Percentiles rank a stretch among this genome's conserved stretches.
These are phyloP conservation scores for Lactarius quietus DNA, from an alignment of 768 basidiomycete genomes.

Conservation along the genomic window DNA sequence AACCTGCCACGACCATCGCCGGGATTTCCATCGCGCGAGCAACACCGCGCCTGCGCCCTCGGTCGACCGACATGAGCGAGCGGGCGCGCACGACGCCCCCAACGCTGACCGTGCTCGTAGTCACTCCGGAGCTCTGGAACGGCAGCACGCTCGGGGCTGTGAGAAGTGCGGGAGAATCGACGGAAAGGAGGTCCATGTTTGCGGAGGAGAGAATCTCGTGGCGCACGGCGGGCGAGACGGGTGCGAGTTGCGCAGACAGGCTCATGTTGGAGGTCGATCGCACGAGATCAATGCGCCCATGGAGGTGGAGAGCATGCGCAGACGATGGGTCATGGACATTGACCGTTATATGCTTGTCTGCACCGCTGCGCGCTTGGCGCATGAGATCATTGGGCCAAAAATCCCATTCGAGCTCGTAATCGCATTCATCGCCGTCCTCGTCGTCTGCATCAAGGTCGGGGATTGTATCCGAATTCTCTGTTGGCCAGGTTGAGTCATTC, in stretches of 20 bases:
- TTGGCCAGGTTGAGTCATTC: background rate
- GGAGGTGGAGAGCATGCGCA: background rate
- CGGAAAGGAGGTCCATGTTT: slow-evolving; percentile 17
- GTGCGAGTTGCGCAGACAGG: background rate
- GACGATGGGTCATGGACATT: background rate
- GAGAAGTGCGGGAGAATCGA: slow-evolving; percentile 22
- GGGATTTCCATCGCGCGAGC: slow-evolving; percentile 23
- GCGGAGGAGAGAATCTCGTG: slow-evolving; percentile 3
- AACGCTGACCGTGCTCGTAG: slow-evolving; percentile 25
- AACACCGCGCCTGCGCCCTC: slow-evolving; percentile 24
- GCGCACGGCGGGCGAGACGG: background rate
- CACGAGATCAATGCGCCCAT: background rate
- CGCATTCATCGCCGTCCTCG: slow-evolving; percentile 15
- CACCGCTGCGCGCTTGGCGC: slow-evolving; percentile 17
- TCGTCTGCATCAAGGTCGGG: slow-evolving; percentile 6
- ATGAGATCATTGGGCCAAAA: slow-evolving; percentile 28
- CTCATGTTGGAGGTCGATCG: slow-evolving; percentile 10
- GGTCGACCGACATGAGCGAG: slow-evolving; percentile 18
- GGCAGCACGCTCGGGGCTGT: slow-evolving; percentile 23
- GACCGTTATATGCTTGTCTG: background rate
- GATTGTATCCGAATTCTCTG: background rate
- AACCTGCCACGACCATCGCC: background rate
- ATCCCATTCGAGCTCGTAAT: slow-evolving; percentile 30
- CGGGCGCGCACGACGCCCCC: slow-evolving; percentile 26
- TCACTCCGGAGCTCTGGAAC: slow-evolving; percentile 22